Evolutionary conservation across 352 stramenopile genomes (phyloP).

Genomic region (Phytophthora fragariaefolia): DNA sequence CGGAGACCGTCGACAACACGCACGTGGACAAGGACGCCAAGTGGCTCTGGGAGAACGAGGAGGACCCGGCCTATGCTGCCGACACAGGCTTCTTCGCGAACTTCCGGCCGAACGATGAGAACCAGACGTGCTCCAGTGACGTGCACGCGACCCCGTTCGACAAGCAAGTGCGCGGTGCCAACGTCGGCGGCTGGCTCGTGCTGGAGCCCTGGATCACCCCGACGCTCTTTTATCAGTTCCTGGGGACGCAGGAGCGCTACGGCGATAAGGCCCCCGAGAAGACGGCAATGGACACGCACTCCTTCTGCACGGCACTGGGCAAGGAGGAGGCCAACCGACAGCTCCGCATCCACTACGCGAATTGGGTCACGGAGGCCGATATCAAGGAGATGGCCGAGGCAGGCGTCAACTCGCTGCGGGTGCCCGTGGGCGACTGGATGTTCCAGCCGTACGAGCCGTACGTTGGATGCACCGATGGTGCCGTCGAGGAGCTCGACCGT

Average conservation of each 20-base stretch:
- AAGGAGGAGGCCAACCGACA: constrained; percentile 91
- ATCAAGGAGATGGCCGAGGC: constrained; percentile 74
- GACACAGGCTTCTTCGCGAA: constrained; percentile 45
- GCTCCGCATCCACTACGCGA: constrained; percentile 92
- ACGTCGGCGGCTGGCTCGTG: constrained; percentile 72
- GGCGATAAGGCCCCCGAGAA: constrained; percentile 76
- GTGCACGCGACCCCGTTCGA: constrained; percentile 71
- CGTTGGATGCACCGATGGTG: constrained; percentile 90
- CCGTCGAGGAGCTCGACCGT: constrained; percentile 90
- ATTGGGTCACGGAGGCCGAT: constrained; percentile 93
- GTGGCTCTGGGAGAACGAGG: constrained; percentile 56
- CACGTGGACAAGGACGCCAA: constrained; percentile 37
- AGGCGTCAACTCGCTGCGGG: constrained; percentile 15
- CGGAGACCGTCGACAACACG: neutral
- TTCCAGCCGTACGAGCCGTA: constrained; percentile 94
- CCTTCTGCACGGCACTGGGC: constrained; percentile 88
- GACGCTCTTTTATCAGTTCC: constrained; percentile 32
- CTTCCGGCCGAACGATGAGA: constrained; percentile 62
- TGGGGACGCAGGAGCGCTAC: constrained; percentile 53
- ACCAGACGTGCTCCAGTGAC: constrained; percentile 66
- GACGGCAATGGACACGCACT: constrained; percentile 92
- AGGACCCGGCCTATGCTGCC: constrained; percentile 45
- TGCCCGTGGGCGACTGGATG: constrained; percentile 93
- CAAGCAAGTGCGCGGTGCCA: constrained; percentile 48
- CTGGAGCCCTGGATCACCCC: constrained; percentile 31